Percentiles rank a stretch among this genome's conserved stretches.
These are phyloP conservation scores for Fusarium albidum DNA, from an alignment of 2,329 filamentous ascomycete genomes.

Conservation along the genomic window DNA sequence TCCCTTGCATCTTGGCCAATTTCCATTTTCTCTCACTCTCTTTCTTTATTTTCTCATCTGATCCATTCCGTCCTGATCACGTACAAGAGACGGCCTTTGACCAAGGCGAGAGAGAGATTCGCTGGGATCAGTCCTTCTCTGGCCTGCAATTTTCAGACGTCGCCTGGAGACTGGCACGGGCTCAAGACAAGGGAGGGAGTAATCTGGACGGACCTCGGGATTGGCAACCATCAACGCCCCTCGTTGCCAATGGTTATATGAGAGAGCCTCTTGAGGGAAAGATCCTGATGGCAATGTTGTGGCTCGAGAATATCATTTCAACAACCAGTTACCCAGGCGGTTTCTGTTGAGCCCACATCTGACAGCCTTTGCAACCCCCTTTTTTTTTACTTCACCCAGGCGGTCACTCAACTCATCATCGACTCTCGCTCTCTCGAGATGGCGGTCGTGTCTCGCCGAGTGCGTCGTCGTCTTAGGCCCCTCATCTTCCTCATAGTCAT, in stretches of 20 bases:
- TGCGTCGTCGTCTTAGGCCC: slow-evolving; percentile 41
- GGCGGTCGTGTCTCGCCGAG: slow-evolving; percentile 38
- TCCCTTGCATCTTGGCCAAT: background rate
- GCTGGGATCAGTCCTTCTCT: no score
- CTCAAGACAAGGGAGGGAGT: slow-evolving; percentile 9
- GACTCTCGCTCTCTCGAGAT: slow-evolving; percentile 29
- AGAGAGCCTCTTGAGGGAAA: background rate
- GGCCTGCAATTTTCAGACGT: background rate
- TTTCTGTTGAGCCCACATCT: slow-evolving; percentile 14
- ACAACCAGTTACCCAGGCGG: slow-evolving; percentile 5
- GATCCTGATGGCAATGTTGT: slow-evolving; percentile 15
- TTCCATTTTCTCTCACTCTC: background rate
- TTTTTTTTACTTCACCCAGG: slow-evolving; percentile 9
- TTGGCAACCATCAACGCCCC: slow-evolving; percentile 1
- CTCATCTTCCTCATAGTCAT: slow-evolving; percentile 36
- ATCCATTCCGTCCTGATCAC: no score
- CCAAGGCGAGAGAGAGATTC: no score
- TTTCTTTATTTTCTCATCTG: background rate
- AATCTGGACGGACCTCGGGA: background rate
- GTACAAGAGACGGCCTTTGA: no score
- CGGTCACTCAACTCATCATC: background rate
- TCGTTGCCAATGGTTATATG: slow-evolving; percentile 1
- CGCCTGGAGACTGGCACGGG: background rate
- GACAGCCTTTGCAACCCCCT: background rate
- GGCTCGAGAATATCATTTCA: background rate